phyloP scores from a whole-genome alignment of 192 early-diverging fungal species.

The Coemansia sp. region DNA sequence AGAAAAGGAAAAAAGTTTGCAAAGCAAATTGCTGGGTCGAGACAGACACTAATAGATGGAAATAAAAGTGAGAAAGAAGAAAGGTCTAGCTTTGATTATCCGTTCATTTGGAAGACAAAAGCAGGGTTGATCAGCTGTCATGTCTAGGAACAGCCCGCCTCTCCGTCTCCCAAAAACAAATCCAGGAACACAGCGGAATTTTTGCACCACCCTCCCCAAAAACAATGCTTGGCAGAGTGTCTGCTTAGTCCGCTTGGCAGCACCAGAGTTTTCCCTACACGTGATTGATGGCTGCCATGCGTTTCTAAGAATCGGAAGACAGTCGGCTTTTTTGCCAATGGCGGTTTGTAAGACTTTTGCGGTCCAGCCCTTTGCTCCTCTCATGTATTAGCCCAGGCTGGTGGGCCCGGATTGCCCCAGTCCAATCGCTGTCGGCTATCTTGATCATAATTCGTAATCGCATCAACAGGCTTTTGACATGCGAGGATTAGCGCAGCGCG shows the following conservation, averaged over 20 bases:
- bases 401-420: not conserved
- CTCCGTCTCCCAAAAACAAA: not conserved
- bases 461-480: not conserved
- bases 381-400: not conserved
- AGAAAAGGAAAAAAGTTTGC: not conserved
- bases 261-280: not conserved
- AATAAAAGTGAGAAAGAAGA: constrained; percentile 2
- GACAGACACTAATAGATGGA: not conserved
- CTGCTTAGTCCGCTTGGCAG: not conserved
- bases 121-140: not conserved
- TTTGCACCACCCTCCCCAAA: not conserved
- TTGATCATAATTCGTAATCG: not conserved
- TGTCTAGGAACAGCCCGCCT: not conserved
- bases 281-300: not conserved
- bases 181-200: constrained; percentile 5
- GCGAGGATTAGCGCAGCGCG: not conserved
- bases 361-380: not conserved
- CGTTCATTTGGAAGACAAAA: constrained; percentile 1
- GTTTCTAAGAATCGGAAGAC: not conserved
- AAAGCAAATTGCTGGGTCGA: not conserved
- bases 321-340: not conserved
- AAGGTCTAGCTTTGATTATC: not conserved
- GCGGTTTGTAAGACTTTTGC: not conserved
- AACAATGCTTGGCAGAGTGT: not conserved
- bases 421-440: not conserved